phyloP scores from a whole-genome alignment of 1,139 yeast genomes.

The Sugiyamaella castrensis region DNA sequence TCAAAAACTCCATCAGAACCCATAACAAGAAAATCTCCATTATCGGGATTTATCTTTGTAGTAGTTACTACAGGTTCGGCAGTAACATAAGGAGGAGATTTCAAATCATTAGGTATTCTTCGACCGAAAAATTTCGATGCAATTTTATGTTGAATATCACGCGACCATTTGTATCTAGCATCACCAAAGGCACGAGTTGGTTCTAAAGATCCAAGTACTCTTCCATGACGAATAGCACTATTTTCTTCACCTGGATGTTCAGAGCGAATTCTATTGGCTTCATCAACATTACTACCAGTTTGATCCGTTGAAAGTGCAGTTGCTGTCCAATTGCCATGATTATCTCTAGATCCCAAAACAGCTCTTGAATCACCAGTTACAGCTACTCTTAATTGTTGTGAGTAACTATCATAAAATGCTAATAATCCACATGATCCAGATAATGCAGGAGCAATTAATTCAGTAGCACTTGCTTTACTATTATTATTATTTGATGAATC shows the following conservation, averaged over 20 bases:
- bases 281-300: constrained; percentile 88
- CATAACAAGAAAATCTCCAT: constrained; percentile 83
- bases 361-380: constrained; percentile 98
- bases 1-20: constrained; percentile 96
- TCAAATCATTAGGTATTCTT: constrained; percentile 69
- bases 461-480: constrained; percentile 61
- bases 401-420: constrained; percentile 77
- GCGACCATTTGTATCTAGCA: constrained; percentile 83
- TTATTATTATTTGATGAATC: constrained; percentile 54
- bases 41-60: constrained; percentile 65
- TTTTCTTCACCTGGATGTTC: constrained; percentile 93
- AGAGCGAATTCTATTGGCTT: constrained; percentile 73
- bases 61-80: constrained; percentile 93
- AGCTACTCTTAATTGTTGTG: constrained; percentile 76
- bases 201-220: constrained; percentile 91
- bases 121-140: constrained; percentile 82
- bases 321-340: constrained; percentile 78
- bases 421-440: constrained; percentile 93
- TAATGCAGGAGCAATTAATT: constrained; percentile 83
- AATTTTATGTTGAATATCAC: constrained; percentile 69
- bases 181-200: constrained; percentile 98
- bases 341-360: constrained; percentile 66
- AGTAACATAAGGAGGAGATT: constrained; percentile 95
- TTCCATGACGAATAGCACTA: constrained; percentile 72
- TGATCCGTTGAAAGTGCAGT: constrained; percentile 85